Percentiles rank a stretch among this genome's conserved stretches.
Evolutionary conservation across 805 yeast genomes (phyloP).

Genomic region (Candida wancherniae): DNA sequence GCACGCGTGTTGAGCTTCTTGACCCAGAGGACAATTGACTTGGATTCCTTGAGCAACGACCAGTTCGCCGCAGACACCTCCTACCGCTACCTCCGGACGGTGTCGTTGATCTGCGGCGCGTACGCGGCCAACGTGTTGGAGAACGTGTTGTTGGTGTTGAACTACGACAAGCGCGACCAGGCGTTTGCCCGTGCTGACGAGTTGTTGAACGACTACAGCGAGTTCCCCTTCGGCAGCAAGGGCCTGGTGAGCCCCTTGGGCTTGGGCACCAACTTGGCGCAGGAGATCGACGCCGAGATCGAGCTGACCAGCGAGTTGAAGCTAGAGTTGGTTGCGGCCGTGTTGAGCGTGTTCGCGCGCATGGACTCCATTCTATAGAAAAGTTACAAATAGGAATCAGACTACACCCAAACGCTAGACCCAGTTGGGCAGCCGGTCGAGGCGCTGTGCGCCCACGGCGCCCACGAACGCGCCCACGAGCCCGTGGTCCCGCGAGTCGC

Average conservation of each 20-base stretch:
- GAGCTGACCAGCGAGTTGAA: slow-evolving; percentile 57
- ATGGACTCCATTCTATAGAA: slow-evolving; percentile 85
- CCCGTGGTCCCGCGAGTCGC: slow-evolving; percentile 46
- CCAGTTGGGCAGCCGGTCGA: slow-evolving; percentile 1
- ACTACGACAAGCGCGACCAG: slow-evolving; percentile 84
- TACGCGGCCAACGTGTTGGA: slow-evolving; percentile 96
- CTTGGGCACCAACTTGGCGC: slow-evolving; percentile 63
- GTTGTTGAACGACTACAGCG: slow-evolving; percentile 71
- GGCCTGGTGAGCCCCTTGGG: slow-evolving; percentile 59
- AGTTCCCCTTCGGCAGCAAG: slow-evolving; percentile 67
- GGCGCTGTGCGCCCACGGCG: slow-evolving; percentile 4
- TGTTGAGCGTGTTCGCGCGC: slow-evolving; percentile 80
- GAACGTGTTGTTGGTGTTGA: slow-evolving; percentile 70
- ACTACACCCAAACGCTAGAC: background rate
- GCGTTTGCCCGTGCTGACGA: slow-evolving; percentile 96
- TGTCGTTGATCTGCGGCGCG: slow-evolving; percentile 80
- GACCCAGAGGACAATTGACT: slow-evolving; percentile 63
- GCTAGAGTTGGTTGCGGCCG: slow-evolving; percentile 90
- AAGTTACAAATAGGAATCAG: background rate
- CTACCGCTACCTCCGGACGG: slow-evolving; percentile 68
- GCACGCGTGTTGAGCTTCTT: slow-evolving; percentile 66
- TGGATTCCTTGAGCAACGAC: slow-evolving; percentile 36
- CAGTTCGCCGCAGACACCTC: slow-evolving; percentile 68
- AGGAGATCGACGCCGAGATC: slow-evolving; percentile 50
- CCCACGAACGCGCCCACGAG: slow-evolving; percentile 36